Evolutionary conservation across 2,329 filamentous ascomycete species (phyloP), one percentile per base, ranked within the genome.

Genomic region (Rutstroemia sp.): DNA sequence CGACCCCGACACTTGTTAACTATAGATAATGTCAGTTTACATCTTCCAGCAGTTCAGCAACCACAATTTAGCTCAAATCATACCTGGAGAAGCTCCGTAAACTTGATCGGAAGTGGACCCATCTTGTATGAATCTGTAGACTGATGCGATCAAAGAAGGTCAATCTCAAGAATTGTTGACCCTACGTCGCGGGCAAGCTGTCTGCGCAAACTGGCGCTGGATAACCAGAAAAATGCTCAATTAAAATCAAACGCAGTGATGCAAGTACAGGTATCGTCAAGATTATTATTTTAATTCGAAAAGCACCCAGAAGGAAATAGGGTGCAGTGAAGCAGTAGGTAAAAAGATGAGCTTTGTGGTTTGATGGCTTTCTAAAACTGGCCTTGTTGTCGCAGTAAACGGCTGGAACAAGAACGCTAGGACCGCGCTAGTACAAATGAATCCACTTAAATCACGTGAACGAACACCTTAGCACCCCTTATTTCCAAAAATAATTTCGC

Each of bases 21-120:
- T 80, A 63, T 52, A 64, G 48, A 54, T 56, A 56, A 49, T 60
- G 64, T 68, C 48, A 72, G 66, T 63, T 51, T 36, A 51, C 38
- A 38, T 12, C 27, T 19, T 21, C 65, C 61, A 49, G 65, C 81
- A 75, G 61, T 47, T 86, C 86, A 38, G 94, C 17, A 94, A 86
- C 87, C 61, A 91, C 89, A 94, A 70, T 95, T 50, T 86, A 88
- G 49, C 88, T 78, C 95, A 61, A 95, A 89, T 0, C 89, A 88
- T 48, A 86, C 83, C 79, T 92, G 88, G 73, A 92, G 81, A 70
- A 92, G 83, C 84, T 95, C 91, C 73, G 87, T 88, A 76, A 96
- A 95, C 79, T 90, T 91, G 77, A 96, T 95, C 70, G 89, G 90
- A 71, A 95, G 79, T 72, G 84, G 64, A 57, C 62, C 66, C 67